Evolutionary conservation across 2,329 filamentous ascomycete species (phyloP).

Genomic region (Chlorencoelia australis): DNA sequence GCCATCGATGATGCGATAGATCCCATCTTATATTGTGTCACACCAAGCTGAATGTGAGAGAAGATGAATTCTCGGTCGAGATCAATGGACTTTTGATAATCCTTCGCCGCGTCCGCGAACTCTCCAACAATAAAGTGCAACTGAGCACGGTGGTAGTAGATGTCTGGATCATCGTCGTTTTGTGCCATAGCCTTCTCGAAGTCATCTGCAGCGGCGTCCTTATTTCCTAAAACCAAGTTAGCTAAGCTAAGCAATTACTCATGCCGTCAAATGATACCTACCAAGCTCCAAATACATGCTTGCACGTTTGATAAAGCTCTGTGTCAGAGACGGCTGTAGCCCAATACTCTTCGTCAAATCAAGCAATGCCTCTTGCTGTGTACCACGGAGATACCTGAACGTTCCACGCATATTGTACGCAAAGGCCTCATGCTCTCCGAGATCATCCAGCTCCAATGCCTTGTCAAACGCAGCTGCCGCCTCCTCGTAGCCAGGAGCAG

Average conservation of each 20-base stretch:
- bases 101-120: slow-evolving; percentile 86
- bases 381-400: slow-evolving; percentile 85
- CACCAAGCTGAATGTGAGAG: slow-evolving; percentile 97
- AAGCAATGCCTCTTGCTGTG: slow-evolving; percentile 69
- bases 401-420: slow-evolving; percentile 96
- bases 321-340: slow-evolving; percentile 75
- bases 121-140: slow-evolving; percentile 96
- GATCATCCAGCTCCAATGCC: slow-evolving; percentile 70
- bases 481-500: slow-evolving; percentile 83
- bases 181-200: slow-evolving; percentile 78
- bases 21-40: slow-evolving; percentile 99
- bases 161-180: slow-evolving; percentile 84
- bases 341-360: slow-evolving; percentile 92
- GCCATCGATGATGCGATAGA: slow-evolving; percentile 97
- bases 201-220: slow-evolving; percentile 77
- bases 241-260: slow-evolving; percentile 6
- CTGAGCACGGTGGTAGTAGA: slow-evolving; percentile 98
- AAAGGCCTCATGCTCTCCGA: slow-evolving; percentile 76
- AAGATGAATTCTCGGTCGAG: slow-evolving; percentile 95
- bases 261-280: slow-evolving; percentile 31
- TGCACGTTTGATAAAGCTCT: slow-evolving; percentile 97
- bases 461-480: slow-evolving; percentile 79
- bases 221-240: slow-evolving; percentile 50
- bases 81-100: slow-evolving; percentile 99
- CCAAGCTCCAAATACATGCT: slow-evolving; percentile 95